phyloP scores from a whole-genome alignment of 1,139 yeast genomes.

The Pichia sp. region DNA sequence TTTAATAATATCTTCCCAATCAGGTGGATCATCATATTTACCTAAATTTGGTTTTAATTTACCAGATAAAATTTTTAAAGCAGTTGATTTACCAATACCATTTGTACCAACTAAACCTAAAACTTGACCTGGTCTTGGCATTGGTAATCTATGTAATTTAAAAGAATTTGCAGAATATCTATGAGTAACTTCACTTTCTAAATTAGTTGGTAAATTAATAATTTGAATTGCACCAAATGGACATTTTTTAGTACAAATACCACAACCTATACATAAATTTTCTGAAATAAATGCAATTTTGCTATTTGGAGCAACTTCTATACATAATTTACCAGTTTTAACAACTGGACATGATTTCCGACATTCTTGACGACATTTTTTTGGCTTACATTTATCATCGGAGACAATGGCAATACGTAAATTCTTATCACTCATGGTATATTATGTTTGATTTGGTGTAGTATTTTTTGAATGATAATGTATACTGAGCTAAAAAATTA shows the following conservation, averaged over 20 bases:
- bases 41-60: slow-evolving; percentile 97
- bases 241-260: slow-evolving; percentile 98
- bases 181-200: slow-evolving; percentile 89
- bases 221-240: slow-evolving; percentile 96
- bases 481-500: no score
- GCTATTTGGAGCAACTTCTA: slow-evolving; percentile 85
- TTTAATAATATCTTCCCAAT: slow-evolving; percentile 89
- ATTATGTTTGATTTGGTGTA: not conserved
- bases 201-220: slow-evolving; percentile 91
- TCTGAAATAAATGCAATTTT: slow-evolving; percentile 97
- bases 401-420: slow-evolving; percentile 93
- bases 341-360: slow-evolving; percentile 96
- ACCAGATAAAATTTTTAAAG: slow-evolving; percentile 95
- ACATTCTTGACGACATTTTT: slow-evolving; percentile 97
- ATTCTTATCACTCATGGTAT: slow-evolving; percentile 50
- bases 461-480: no score
- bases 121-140: slow-evolving; percentile 99
- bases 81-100: slow-evolving; percentile 99
- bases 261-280: slow-evolving; percentile 95
- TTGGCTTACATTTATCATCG: slow-evolving; percentile 93
- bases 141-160: slow-evolving; percentile 93
- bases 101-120: slow-evolving; percentile 96
- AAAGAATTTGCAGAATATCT: slow-evolving; percentile 97
- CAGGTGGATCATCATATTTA: slow-evolving; percentile 89
- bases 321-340: slow-evolving; percentile 94